A percentile compares a stretch with the other conserved stretches of the same genome.
Evolutionary conservation across 345 rosid species (phyloP).

Genomic region (Linum tenue): DNA sequence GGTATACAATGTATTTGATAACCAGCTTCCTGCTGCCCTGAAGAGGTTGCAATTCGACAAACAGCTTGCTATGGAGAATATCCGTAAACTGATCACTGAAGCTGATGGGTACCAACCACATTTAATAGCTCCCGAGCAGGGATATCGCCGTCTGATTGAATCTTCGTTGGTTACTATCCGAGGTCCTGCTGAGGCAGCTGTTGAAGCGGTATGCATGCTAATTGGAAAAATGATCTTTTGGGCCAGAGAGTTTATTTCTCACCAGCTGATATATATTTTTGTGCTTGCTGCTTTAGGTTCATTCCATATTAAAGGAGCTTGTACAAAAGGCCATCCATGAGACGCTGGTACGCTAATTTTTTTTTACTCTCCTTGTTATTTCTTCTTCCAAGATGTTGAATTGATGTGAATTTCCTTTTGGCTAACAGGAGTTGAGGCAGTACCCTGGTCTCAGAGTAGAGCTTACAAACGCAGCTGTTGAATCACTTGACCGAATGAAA

Average conservation of each 20-base stretch:
- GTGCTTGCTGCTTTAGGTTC: slow-evolving; percentile 44
- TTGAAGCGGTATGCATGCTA: slow-evolving; percentile 72
- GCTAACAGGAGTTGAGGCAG: slow-evolving; percentile 82
- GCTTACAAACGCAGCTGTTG: slow-evolving; percentile 80
- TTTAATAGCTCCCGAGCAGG: slow-evolving; percentile 98
- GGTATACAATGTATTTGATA: slow-evolving; percentile 84
- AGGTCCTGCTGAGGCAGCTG: slow-evolving; percentile 99
- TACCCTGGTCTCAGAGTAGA: slow-evolving; percentile 92
- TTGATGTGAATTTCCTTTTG: slow-evolving; percentile 1
- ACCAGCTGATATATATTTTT: neutral
- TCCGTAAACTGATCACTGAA: slow-evolving; percentile 91
- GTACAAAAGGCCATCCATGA: slow-evolving; percentile 90
- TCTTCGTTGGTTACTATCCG: slow-evolving; percentile 73
- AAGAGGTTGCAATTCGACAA: slow-evolving; percentile 96
- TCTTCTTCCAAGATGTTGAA: neutral
- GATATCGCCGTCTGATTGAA: slow-evolving; percentile 96
- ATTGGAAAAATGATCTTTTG: neutral
- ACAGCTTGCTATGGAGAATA: slow-evolving; percentile 95
- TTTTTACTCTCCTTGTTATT: neutral
- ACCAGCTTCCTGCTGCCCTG: slow-evolving; percentile 97
- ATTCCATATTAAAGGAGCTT: slow-evolving; percentile 79
- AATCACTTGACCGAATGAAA: slow-evolving; percentile 86
- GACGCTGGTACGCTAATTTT: slow-evolving; percentile 51
- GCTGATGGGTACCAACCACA: slow-evolving; percentile 99
- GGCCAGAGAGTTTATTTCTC: neutral